These are phyloP conservation scores for Neurospora sp. DNA, from an alignment of 2,329 filamentous ascomycete species.

Conservation along the genomic window DNA sequence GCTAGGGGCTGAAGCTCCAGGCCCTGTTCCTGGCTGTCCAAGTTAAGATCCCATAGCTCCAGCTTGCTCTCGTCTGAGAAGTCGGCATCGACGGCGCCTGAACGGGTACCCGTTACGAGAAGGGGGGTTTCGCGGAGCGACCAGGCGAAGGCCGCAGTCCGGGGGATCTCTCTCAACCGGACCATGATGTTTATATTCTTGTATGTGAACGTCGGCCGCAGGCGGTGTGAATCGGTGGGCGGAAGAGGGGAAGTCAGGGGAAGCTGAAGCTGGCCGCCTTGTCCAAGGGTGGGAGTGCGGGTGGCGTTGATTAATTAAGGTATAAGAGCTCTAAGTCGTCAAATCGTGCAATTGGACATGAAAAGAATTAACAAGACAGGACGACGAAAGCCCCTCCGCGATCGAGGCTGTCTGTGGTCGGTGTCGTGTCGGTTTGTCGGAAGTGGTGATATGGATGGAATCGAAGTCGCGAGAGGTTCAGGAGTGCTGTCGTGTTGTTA, in stretches of 20 bases:
- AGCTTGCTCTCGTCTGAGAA: conserved; percentile 96
- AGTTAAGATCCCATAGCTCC: conserved; percentile 87
- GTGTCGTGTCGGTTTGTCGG: background rate
- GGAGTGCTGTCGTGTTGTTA: background rate
- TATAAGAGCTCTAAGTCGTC: background rate
- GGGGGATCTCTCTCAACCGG: conserved; percentile 87
- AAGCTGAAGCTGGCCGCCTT: background rate
- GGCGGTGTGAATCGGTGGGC: background rate
- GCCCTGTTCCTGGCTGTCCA: conserved; percentile 65
- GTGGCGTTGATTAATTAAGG: conserved; percentile 1
- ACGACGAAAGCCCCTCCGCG: background rate
- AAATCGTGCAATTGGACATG: background rate
- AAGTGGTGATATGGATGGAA: background rate
- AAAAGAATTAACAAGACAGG: background rate
- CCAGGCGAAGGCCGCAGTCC: conserved; percentile 97
- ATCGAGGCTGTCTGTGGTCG: background rate
- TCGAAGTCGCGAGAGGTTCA: background rate
- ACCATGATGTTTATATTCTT: conserved; percentile 55
- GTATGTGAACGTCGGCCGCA: conserved; percentile 3
- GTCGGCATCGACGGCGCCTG: conserved; percentile 90
- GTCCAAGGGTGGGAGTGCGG: background rate
- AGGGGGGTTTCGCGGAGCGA: conserved; percentile 73
- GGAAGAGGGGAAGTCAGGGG: background rate
- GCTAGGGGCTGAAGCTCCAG: conserved; percentile 78
- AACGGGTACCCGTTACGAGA: conserved; percentile 86